Base-by-base conservation (phyloP, 345 rosid genomes). In the Clarkia xantiana region DNA sequence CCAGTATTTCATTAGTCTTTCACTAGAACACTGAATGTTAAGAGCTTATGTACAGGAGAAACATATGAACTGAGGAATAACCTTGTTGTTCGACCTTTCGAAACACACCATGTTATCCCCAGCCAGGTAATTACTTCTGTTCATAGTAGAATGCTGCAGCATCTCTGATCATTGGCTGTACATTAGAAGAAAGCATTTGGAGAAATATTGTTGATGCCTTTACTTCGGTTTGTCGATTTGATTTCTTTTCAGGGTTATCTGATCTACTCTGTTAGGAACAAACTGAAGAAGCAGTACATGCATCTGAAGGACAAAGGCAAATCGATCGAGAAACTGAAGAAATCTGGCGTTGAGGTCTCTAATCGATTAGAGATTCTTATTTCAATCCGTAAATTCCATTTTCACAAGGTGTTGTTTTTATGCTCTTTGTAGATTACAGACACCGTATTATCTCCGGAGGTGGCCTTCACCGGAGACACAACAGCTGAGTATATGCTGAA, bases 381-480 rank as follows among this genome's bases (percentile, higher is more conserved):
- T 9, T 16, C 15, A 15, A 14, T 36, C 49, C 44, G 34, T 64
- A 42, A 52, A 60, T 64, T 49, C 22, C 40, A 43, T 42, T 56
- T 48, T 23, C 51, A 54, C 45, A 47, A 62, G 29, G 39, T 49
- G 9, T 47, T 25, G 0, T 17, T 17, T 0, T 10, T 40, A 11
- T 23, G 6, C 1, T 17, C 14, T 18, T 51, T 57, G 67, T 45
- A 90, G 95, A 90, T 90, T 56, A 86, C 95, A 18, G 86, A 90
- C 45, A 73, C 65, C n/a, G 58, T 90, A 49, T 61, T 90, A 59
- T 81, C 91, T 46, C 94, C 95, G 18, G 95, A 90, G 75, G 80
- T 90, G 49, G 94, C 95, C 11, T 85, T 86, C 61, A 86, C 97
- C 11, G 97, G 97, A 55, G 95, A 90, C 64, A 90, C 97, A 47